Conservation (phyloP, 129 eudicot genomes). For the Sambucus nigra region DNA sequence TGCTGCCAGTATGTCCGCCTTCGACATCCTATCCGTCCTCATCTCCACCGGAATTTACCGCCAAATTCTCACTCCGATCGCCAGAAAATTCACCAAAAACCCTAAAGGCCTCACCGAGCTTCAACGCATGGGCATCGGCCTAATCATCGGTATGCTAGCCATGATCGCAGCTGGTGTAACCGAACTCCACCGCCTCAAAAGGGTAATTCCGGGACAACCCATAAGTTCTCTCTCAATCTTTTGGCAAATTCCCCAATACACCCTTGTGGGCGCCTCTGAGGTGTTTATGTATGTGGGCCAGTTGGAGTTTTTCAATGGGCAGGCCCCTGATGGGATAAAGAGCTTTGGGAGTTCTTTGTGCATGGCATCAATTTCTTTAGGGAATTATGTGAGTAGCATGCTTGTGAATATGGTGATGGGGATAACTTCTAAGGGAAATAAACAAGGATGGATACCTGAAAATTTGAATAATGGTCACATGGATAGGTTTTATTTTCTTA, state of each 20-base stretch:
- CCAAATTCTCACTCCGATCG: conserved; percentile 43
- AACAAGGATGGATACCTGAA: conserved; percentile 65
- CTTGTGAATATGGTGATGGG: conserved; percentile 58
- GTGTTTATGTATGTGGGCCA: conserved; percentile 88
- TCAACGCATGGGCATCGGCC: conserved; percentile 78
- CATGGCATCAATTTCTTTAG: conserved; percentile 79
- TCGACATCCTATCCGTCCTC: conserved; percentile 67
- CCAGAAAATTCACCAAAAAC: conserved; percentile 42
- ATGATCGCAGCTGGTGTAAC: conserved; percentile 76
- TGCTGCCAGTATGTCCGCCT: conserved; percentile 78
- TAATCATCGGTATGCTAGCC: conserved; percentile 53
- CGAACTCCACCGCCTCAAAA: conserved; percentile 41
- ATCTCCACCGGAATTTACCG: conserved; percentile 49
- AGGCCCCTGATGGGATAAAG: conserved; percentile 81
- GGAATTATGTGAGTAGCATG: conserved; percentile 66
- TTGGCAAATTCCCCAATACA: conserved; percentile 85
- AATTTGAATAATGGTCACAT: conserved; percentile 56
- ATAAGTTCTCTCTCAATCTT: conserved; percentile 43
- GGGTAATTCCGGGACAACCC: conserved; percentile 16
- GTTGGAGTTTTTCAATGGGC: conserved; percentile 72
- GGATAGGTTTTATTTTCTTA: conserved; percentile 70
- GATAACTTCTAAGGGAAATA: conserved; percentile 29
- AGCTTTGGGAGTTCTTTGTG: conserved; percentile 87
- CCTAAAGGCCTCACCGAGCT: conserved; percentile 73
- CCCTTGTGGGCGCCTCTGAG: conserved; percentile 76